Conservation (phyloP, 176 grass and related monocot genomes). For the Lolium rigidum region DNA sequence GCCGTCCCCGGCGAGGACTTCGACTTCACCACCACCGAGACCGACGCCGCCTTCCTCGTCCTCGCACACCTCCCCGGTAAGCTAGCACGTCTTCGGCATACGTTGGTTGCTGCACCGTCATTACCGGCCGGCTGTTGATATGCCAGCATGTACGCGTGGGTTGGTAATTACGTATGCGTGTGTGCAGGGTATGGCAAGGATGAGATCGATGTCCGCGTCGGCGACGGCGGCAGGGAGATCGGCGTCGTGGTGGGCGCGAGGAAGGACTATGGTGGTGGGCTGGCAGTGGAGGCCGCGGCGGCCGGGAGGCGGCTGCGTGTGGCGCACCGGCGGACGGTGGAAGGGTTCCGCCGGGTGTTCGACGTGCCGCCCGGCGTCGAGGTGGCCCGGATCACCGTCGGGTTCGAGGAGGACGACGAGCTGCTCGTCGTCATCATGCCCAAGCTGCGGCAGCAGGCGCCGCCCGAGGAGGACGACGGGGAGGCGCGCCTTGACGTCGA, state of each 20-base stretch:
- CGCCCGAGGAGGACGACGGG: neutral
- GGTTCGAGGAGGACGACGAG: conserved; percentile 77
- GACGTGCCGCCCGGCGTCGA: conserved; percentile 56
- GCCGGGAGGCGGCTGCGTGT: conserved; percentile 48
- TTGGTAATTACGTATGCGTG: neutral
- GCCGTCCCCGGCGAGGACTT: conserved; percentile 47
- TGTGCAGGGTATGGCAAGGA: conserved; percentile 65
- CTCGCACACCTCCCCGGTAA: conserved; percentile 85
- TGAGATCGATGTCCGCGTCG: conserved; percentile 64
- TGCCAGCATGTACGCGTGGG: neutral
- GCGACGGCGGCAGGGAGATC: conserved; percentile 56
- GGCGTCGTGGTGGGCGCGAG: conserved; percentile 47
- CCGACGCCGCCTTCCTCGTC: conserved; percentile 67
- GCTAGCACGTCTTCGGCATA: neutral
- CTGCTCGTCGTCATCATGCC: conserved; percentile 81
- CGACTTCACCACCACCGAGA: conserved; percentile 66
- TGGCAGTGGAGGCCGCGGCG: conserved; percentile 44
- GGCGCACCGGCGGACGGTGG: conserved; percentile 47
- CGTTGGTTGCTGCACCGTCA: neutral
- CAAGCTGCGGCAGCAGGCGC: conserved; percentile 35
- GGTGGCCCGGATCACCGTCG: conserved; percentile 48
- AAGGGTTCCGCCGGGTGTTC: conserved; percentile 63
- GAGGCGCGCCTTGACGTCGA: conserved; percentile 25
- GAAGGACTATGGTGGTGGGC: conserved; percentile 42
- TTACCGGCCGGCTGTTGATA: neutral